A percentile compares a stretch with the other conserved stretches of the same genome.
Conservation (phyloP, 2,329 filamentous ascomycete species). For the Talaromyces pinophilus region DNA sequence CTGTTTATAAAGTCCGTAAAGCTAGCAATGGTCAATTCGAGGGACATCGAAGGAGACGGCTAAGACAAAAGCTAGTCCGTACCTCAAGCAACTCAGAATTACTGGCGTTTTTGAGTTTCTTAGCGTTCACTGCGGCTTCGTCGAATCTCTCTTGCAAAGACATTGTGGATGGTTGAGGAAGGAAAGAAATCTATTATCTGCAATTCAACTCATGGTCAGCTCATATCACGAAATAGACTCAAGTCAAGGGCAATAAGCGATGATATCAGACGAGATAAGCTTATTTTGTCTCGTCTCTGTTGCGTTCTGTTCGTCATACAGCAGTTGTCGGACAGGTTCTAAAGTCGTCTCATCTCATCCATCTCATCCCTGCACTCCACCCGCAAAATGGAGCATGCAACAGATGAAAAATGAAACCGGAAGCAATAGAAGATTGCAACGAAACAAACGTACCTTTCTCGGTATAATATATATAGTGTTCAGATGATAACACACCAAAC, state of each 20-base stretch:
- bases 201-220: background rate
- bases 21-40: too few relatives aligned
- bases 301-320: background rate
- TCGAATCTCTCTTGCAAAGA: slow-evolving; percentile 14
- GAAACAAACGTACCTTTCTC: background rate
- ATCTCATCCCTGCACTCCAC: background rate
- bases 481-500: background rate
- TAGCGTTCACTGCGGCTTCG: background rate
- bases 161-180: background rate
- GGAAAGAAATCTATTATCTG: background rate
- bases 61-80: too few relatives aligned
- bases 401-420: background rate
- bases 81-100: too few relatives aligned
- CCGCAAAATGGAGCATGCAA: background rate
- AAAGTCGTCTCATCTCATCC: slow-evolving; percentile 6
- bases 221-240: background rate
- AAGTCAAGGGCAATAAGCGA: background rate
- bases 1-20: too few relatives aligned
- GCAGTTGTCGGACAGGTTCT: background rate
- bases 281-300: background rate
- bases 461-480: background rate
- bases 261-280: background rate
- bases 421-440: background rate
- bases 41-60: too few relatives aligned
- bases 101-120: background rate